These are phyloP conservation scores for Oldenlandia corymbosa DNA, from an alignment of 257 asterid genomes.

Conservation along the genomic window DNA sequence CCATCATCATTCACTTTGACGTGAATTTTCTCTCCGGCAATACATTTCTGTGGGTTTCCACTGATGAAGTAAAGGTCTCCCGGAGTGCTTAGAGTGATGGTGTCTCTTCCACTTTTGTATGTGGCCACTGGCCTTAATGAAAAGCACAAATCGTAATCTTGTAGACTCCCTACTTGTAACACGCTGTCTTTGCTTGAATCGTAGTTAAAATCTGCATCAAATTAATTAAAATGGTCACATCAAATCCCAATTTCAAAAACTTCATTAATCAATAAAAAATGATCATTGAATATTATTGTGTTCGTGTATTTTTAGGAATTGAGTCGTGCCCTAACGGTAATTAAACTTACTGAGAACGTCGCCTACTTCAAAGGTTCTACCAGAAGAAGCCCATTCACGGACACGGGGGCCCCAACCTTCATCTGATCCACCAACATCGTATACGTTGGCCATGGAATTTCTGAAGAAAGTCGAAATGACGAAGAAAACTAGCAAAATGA, in stretches of 20 bases:
- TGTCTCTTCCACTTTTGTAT: not conserved
- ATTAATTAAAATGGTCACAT: no score
- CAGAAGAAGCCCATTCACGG: not conserved
- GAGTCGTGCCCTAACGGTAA: no score
- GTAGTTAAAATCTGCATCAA: slow-evolving; percentile 3
- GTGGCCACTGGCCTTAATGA: not conserved
- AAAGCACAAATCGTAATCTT: not conserved
- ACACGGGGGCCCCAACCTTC: slow-evolving; percentile 5
- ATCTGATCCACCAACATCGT: not conserved
- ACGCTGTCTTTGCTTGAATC: not conserved
- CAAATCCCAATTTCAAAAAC: no score
- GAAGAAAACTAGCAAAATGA: not conserved
- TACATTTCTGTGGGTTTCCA: not conserved
- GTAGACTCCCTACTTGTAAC: not conserved
- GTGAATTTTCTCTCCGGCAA: not conserved
- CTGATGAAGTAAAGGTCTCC: not conserved
- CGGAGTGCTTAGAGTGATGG: not conserved
- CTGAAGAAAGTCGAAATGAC: not conserved
- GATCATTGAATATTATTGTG: no score
- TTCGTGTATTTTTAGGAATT: no score
- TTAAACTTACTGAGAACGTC: slow-evolving; percentile 1
- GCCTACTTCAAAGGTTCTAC: slow-evolving; percentile 2
- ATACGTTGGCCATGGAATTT: not conserved
- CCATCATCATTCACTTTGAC: not conserved
- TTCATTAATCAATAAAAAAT: no score